Evolutionary conservation across 257 asterid species (phyloP), one percentile per base, ranked within the genome.

Genomic region (Ajuga chamaepitys): DNA sequence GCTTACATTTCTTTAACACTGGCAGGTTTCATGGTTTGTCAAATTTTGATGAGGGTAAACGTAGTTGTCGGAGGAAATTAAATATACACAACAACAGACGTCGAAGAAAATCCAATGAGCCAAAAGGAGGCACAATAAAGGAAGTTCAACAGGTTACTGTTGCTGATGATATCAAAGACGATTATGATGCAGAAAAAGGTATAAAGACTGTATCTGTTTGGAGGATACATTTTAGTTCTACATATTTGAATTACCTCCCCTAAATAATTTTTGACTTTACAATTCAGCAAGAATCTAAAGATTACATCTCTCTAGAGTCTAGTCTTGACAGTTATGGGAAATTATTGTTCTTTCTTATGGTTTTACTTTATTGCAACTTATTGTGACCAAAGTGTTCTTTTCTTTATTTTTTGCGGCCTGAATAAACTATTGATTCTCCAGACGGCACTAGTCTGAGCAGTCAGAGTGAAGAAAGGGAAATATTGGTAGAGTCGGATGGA

Each of bases 11-110:
- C 52, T 58, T 25, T 16, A 60, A 73, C 17, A 30, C 76, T 79
- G 75, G 75, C 85, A 93, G 96, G 95, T 91, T 91, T 75, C 97
- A 91, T 71, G 55, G 86, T 42, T 70, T 91, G 74, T 67, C 87
- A 35, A 95, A 88, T 74, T 91, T 91, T 78, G 96, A 91, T 34
- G 96, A 88, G 82, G 96, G 96, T 67, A 91, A 88, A 57, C 86
- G 97, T 22, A 91, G 97, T 78, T 91, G 97, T 70, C 77, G 96
- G 58, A 82, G 90, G 81, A 91, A 91, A 68, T 77, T 91, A 82
- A 91, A 88, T 71, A 87, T 83, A n/a, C 97, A 91, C 77, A 90
- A 90, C 64, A 77, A 82, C 71, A 82, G 95, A 51, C 93, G 95
- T 18, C 68, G 96, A 77, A 86, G 92, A 74, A 90, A 90, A 77